These are phyloP conservation scores for Myrmaecium sp. DNA, from an alignment of 2,329 filamentous ascomycete species.

Conservation along the genomic window DNA sequence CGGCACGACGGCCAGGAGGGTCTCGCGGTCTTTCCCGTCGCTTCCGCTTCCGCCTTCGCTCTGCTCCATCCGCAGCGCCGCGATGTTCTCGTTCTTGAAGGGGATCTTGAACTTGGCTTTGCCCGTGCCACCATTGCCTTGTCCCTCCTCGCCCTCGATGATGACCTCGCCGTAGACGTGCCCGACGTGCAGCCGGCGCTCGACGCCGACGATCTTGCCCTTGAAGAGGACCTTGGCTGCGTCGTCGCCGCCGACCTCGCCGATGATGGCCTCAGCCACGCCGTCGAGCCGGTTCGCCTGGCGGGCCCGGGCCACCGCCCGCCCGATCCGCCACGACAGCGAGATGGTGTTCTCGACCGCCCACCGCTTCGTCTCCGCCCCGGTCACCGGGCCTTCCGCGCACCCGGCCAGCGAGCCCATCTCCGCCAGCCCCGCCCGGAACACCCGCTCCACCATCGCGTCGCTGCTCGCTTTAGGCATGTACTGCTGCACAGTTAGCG, in stretches of 20 bases:
- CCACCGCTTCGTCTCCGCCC: conserved; percentile 14
- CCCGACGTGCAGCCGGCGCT: conserved; percentile 38
- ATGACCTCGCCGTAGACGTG: conserved; percentile 43
- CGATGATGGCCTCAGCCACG: conserved; percentile 22
- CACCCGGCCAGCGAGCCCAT: conserved; percentile 19
- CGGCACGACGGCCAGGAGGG: conserved; percentile 30
- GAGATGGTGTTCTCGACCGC: conserved; percentile 25
- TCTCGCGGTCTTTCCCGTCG: conserved; percentile 18
- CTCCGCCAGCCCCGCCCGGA: conserved; percentile 17
- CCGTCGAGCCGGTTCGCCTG: conserved; percentile 25
- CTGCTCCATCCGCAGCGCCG: conserved; percentile 26
- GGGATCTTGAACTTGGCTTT: conserved; percentile 42
- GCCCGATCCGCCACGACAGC: conserved; percentile 36
- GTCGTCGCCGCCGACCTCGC: conserved; percentile 24
- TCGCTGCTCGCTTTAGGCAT: conserved; percentile 21
- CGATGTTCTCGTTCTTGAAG: conserved; percentile 61
- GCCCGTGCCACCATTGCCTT: conserved; percentile 4
- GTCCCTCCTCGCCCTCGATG: conserved; percentile 22
- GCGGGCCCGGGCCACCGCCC: conserved; percentile 37
- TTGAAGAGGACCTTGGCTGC: conserved; percentile 42
- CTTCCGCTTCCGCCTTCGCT: conserved; percentile 9
- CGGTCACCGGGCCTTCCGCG: conserved; percentile 20
- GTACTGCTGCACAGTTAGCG: conserved; percentile 9
- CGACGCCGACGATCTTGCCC: conserved; percentile 46
- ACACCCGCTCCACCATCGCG: conserved; percentile 21